phyloP scores from a whole-genome alignment of 106 monocot genomes.

The Ottelia alismoides region DNA sequence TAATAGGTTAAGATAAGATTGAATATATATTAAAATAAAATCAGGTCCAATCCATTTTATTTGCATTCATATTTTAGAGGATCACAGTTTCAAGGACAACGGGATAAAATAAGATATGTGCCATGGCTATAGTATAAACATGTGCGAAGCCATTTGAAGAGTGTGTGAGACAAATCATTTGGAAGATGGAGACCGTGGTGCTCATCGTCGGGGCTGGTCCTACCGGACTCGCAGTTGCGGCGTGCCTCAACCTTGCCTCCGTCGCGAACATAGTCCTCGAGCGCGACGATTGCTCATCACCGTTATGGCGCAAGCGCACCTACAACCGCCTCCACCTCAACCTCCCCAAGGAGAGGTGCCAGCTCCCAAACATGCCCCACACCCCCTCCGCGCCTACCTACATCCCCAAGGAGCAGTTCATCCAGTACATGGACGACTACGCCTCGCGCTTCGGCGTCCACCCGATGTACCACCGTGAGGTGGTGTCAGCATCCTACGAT shows the following conservation, averaged over 20 bases:
- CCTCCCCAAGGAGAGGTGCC: slow-evolving; percentile 8
- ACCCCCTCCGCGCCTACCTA: slow-evolving; percentile 4
- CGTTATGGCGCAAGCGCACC: slow-evolving; percentile 6
- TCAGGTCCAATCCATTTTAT: too few relatives aligned
- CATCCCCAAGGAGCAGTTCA: slow-evolving; percentile 5
- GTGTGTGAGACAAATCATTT: too few relatives aligned
- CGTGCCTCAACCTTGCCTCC: slow-evolving; percentile 6
- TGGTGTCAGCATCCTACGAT: slow-evolving; percentile 8
- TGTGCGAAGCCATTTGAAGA: too few relatives aligned
- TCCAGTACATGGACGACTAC: slow-evolving; percentile 9
- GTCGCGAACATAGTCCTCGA: slow-evolving; percentile 7
- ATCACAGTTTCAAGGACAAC: too few relatives aligned
- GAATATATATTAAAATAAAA: too few relatives aligned
- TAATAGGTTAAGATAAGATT: too few relatives aligned
- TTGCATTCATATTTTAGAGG: too few relatives aligned
- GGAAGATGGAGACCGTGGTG: slow-evolving; percentile 15
- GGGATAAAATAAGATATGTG: too few relatives aligned
- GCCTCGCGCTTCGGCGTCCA: slow-evolving; percentile 3
- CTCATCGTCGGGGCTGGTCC: slow-evolving; percentile 13
- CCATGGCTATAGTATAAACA: too few relatives aligned
- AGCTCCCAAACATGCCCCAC: slow-evolving; percentile 13
- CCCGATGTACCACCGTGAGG: slow-evolving; percentile 1
- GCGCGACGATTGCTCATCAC: slow-evolving; percentile 3
- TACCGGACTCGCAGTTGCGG: slow-evolving; percentile 10
- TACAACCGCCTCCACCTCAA: slow-evolving; percentile 14